Evolutionary conservation across 1,139 yeast genomes (phyloP).

Genomic region (Geotrichum siamense): DNA sequence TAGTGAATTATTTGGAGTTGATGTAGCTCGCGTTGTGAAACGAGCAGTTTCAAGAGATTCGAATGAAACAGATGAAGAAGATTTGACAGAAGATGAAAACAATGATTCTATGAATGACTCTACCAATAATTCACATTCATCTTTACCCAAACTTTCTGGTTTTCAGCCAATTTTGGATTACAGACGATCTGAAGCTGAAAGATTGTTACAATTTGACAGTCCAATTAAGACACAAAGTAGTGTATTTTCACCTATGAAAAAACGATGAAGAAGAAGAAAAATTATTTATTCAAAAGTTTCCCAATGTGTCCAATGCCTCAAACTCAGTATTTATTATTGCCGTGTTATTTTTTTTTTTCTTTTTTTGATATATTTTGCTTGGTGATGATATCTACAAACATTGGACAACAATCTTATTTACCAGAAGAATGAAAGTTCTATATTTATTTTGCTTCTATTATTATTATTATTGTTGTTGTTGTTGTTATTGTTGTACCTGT

Average conservation of each 20-base stretch:
- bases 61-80: constrained; percentile 17
- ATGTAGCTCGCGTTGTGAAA: constrained; percentile 49
- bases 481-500: too few species aligned
- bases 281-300: too few species aligned
- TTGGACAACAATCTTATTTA: too few species aligned
- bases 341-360: too few species aligned
- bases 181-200: constrained; percentile 15
- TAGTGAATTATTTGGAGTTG: constrained; percentile 49
- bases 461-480: too few species aligned
- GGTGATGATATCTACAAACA: too few species aligned
- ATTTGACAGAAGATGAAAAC: constrained; percentile 11
- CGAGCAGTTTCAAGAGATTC: constrained; percentile 34
- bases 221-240: constrained; percentile 30
- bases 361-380: too few species aligned
- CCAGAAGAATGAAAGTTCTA: too few species aligned
- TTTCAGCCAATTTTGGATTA: constrained; percentile 11
- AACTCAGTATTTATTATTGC: too few species aligned
- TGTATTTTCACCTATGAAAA: constrained; percentile 22
- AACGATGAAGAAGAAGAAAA: too few species aligned
- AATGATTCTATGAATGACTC: constrained; percentile 3
- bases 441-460: too few species aligned
- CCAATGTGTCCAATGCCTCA: too few species aligned
- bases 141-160: neutral
- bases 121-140: neutral
- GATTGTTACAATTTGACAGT: constrained; percentile 24